Base-by-base conservation (phyloP, 2,329 filamentous ascomycete genomes). In the Beauveria caledonica region DNA sequence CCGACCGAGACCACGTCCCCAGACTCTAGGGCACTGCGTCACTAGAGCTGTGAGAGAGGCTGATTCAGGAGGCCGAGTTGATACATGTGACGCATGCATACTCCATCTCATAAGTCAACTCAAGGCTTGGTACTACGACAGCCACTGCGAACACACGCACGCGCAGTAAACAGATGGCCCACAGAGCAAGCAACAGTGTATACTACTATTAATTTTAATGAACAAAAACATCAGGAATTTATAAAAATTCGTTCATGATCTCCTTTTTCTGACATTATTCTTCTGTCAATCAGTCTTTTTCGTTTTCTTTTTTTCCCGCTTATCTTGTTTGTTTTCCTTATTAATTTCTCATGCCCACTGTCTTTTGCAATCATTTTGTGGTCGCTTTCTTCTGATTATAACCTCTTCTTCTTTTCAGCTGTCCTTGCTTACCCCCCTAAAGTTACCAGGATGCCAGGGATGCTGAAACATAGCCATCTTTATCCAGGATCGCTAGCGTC, bases 401-500 rank as follows among this genome's bases (percentile, higher is more conserved):
- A 36, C 33, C 11, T 36, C 33, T 13, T 36, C 15, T 36, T 36
- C 33, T 3, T 36, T 7, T n/a, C 25, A 2, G 33, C 19, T 13
- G 29, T 33, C 17, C 10, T 9, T 25, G 5, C 13, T 42, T 13
- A 33, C 11, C 33, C 29, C 8, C 19, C 7, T 40, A 5, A 15
- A 29, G 6, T 19, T 10, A 1, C 3, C 25, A 45, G 33, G 29
- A 21, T 2, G 36, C 19, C 29, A 27, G 45, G 44, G 54, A 48
- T 40, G 44, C 54, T 49, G 54, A 58, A 58, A 58, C 54, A 58
- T 10, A n/a, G 11, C 25, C 27, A 11, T n/a, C n/a, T 23, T 56
- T 36, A 21, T 27, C 7, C 42, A 13, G 17, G 53, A 46, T 11
- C 21, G 29, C 54, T 33, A 23, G 21, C 44, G 17, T 49, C 54